phyloP scores from a whole-genome alignment of 371 early-diverging fungal genomes.

The Lichtheimia corymbifera region DNA sequence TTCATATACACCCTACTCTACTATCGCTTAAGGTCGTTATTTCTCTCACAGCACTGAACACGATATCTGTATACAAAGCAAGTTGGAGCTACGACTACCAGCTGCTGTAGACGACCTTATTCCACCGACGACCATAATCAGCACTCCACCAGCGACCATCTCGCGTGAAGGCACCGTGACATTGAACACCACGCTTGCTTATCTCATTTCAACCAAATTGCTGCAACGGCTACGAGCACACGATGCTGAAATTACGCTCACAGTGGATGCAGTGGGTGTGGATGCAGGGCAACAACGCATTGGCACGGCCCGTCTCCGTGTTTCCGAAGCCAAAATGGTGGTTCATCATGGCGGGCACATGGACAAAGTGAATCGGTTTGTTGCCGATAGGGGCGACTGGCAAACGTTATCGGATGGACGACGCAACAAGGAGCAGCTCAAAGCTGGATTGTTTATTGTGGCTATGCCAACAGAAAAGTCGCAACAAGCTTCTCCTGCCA shows the following conservation, averaged over 20 bases:
- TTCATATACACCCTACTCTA: slow-evolving; percentile 7
- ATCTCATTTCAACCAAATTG: slow-evolving; percentile 44
- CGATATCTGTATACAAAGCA: slow-evolving; percentile 39
- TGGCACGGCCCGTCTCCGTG: slow-evolving; percentile 19
- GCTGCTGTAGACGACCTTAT: slow-evolving; percentile 46
- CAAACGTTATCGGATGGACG: slow-evolving; percentile 15
- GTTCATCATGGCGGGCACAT: slow-evolving; percentile 34
- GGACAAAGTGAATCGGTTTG: slow-evolving; percentile 41
- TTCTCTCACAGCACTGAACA: slow-evolving; percentile 31
- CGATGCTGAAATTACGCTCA: slow-evolving; percentile 30
- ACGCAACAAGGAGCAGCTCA: slow-evolving; percentile 26
- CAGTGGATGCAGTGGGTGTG: slow-evolving; percentile 13
- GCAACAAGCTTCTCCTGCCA: neutral
- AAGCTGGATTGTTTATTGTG: slow-evolving; percentile 44
- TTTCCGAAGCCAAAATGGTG: slow-evolving; percentile 43
- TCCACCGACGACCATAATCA: slow-evolving; percentile 40
- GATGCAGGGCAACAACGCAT: slow-evolving; percentile 14
- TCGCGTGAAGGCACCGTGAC: slow-evolving; percentile 25
- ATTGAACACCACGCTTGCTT: slow-evolving; percentile 39
- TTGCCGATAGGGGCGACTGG: slow-evolving; percentile 47
- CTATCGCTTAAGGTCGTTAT: slow-evolving; percentile 28
- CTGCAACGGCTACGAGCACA: slow-evolving; percentile 35
- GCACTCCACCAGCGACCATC: slow-evolving; percentile 26
- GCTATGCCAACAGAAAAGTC: slow-evolving; percentile 40
- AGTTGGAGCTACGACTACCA: slow-evolving; percentile 45